phyloP scores from a whole-genome alignment of 2,329 filamentous ascomycete species.

The Neonectria neomacrospora region DNA sequence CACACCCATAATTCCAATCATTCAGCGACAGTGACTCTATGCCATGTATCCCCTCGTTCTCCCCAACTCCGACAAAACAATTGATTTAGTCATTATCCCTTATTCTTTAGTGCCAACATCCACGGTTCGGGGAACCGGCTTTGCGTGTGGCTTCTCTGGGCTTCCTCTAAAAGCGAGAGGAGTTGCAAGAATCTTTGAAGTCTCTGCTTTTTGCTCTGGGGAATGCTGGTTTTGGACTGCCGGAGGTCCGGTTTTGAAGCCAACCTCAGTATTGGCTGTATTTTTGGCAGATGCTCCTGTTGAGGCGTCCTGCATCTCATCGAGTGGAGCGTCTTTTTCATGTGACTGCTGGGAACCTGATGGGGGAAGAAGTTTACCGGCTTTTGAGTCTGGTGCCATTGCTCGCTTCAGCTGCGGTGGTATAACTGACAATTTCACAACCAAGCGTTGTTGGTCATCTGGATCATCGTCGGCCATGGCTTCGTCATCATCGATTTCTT shows the following conservation, averaged over 20 bases:
- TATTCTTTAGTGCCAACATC: constrained; percentile 48
- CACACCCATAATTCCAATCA: constrained; percentile 29
- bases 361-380: constrained; percentile 38
- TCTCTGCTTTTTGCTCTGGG: constrained; percentile 40
- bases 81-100: constrained; percentile 26
- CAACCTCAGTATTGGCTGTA: not conserved
- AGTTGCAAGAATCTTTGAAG: constrained; percentile 52
- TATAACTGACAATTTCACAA: constrained; percentile 77
- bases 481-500: constrained; percentile 67
- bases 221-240: constrained; percentile 20
- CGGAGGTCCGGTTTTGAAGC: constrained; percentile 9
- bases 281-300: constrained; percentile 3
- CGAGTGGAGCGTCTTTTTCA: constrained; percentile 28
- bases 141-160: constrained; percentile 64
- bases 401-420: constrained; percentile 52
- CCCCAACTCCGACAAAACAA: constrained; percentile 44
- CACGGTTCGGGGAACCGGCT: constrained; percentile 46
- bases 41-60: constrained; percentile 33
- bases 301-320: constrained; percentile 45
- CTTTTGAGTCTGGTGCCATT: constrained; percentile 40
- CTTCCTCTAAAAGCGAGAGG: constrained; percentile 70
- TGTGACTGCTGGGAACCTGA: constrained; percentile 36
- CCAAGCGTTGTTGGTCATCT: constrained; percentile 67
- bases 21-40: constrained; percentile 36
- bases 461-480: constrained; percentile 65